Evolutionary conservation across 1,284 basidiomycete genomes (phyloP).

Genomic region (Cystobasidium pallidum): DNA sequence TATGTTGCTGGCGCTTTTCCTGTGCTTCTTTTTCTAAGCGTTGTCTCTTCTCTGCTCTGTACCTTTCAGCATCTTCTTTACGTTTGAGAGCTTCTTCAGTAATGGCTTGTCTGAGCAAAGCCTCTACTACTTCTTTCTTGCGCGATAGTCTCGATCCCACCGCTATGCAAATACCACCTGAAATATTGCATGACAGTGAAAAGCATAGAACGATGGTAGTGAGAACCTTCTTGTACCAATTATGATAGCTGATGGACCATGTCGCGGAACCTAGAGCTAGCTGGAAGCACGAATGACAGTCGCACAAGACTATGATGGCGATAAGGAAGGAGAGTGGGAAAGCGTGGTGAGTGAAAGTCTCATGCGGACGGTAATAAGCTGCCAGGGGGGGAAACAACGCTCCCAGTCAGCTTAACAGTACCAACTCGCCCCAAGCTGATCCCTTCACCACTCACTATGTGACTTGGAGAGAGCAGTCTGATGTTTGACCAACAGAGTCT

Average conservation of each 20-base stretch:
- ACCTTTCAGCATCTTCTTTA: constrained; percentile 42
- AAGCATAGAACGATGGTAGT: constrained; percentile 44
- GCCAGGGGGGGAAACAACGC: not conserved
- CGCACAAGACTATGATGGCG: constrained; percentile 41
- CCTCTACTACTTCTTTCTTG: constrained; percentile 45
- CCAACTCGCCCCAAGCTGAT: no score
- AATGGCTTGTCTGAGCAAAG: constrained; percentile 37
- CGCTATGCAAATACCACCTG: constrained; percentile 42
- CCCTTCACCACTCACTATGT: constrained; percentile 30
- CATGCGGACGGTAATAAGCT: constrained; percentile 46
- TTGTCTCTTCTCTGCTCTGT: constrained; percentile 25
- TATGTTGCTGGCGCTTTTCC: not conserved
- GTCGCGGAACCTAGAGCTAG: constrained; percentile 34
- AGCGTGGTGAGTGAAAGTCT: constrained; percentile 44
- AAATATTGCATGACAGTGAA: constrained; percentile 45
- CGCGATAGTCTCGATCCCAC: constrained; percentile 30
- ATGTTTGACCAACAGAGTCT: constrained; percentile 42
- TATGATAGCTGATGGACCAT: constrained; percentile 43
- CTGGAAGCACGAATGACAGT: constrained; percentile 44
- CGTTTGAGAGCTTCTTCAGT: constrained; percentile 45
- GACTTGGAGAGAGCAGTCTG: constrained; percentile 43
- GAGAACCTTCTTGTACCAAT: constrained; percentile 29
- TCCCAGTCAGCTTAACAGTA: no score
- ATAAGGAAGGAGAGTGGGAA: constrained; percentile 43
- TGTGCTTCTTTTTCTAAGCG: not conserved